Percentiles rank a stretch among this genome's conserved stretches.
Conservation (phyloP, 2,329 filamentous ascomycete genomes). For the Elsinoe arachidis region DNA sequence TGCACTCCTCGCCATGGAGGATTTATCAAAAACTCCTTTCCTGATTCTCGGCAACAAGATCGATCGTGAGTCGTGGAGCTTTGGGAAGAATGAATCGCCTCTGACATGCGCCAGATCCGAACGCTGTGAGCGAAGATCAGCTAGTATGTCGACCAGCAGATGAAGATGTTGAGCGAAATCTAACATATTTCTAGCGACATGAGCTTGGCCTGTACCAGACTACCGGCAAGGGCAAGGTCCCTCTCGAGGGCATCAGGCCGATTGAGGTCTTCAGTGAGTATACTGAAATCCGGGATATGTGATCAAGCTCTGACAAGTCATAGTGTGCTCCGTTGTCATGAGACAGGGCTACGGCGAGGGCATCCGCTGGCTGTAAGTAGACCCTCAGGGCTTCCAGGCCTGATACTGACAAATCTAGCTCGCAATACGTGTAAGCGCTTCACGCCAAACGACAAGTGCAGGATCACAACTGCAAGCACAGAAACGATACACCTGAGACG, state of each 20-base stretch:
- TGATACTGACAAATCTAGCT: constrained; percentile 25
- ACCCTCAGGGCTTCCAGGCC: neutral
- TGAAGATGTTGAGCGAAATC: neutral
- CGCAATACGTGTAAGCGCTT: constrained; percentile 68
- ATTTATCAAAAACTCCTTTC: constrained; percentile 90
- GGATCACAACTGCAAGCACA: neutral
- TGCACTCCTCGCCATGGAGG: constrained; percentile 87
- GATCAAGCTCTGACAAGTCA: neutral
- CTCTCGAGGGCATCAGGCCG: constrained; percentile 81
- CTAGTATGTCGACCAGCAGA: constrained; percentile 34
- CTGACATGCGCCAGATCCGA: constrained; percentile 48
- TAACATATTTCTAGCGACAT: constrained; percentile 46
- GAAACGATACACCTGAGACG: neutral
- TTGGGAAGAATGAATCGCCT: neutral
- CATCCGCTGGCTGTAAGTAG: constrained; percentile 64
- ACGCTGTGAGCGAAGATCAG: constrained; percentile 92
- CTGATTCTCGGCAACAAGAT: constrained; percentile 98
- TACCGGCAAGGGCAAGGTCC: constrained; percentile 81
- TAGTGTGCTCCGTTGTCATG: constrained; percentile 94
- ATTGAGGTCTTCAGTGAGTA: constrained; percentile 75
- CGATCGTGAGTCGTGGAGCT: constrained; percentile 46
- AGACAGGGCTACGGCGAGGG: constrained; percentile 85
- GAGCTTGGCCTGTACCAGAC: constrained; percentile 93
- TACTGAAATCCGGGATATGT: neutral
- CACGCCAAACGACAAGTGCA: neutral